phyloP scores from a whole-genome alignment of 495 filamentous ascomycete species.

The Massariosphaeria phaeospora region DNA sequence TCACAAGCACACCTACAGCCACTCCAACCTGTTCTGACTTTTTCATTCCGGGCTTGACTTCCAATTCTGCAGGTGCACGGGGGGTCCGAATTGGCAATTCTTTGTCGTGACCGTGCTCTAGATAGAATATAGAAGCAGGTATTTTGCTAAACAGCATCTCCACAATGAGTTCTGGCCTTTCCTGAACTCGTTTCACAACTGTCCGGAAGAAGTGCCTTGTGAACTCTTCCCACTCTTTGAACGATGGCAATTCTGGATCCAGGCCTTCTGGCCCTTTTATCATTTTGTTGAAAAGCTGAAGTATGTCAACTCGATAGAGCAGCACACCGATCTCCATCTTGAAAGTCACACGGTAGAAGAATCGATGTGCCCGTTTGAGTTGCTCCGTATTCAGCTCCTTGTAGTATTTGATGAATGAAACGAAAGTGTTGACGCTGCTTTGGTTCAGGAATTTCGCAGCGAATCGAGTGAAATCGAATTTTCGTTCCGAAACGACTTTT shows the following conservation, averaged over 20 bases:
- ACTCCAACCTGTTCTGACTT: conserved; percentile 68
- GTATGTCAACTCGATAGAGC: conserved; percentile 84
- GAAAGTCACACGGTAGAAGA: conserved; percentile 91
- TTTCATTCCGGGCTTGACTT: conserved; percentile 66
- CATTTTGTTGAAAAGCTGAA: conserved; percentile 82
- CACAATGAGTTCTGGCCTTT: conserved; percentile 74
- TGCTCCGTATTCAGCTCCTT: conserved; percentile 73
- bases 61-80: conserved; percentile 67
- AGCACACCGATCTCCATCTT: conserved; percentile 86
- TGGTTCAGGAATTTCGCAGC: conserved; percentile 74
- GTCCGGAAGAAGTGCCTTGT: conserved; percentile 57
- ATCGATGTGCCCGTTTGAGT: conserved; percentile 88
- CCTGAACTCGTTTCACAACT: conserved; percentile 75
- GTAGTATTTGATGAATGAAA: conserved; percentile 74
- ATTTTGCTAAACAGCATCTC: conserved; percentile 96
- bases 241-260: conserved; percentile 56
- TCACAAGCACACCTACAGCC: conserved; percentile 68
- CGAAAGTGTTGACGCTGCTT: conserved; percentile 81
- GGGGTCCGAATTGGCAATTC: conserved; percentile 59
- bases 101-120: conserved; percentile 86
- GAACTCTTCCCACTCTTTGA: conserved; percentile 89
- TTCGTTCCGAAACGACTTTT: conserved; percentile 68
- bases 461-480: conserved; percentile 90
- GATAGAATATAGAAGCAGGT: conserved; percentile 70
- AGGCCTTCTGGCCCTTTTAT: conserved; percentile 85